Conservation (phyloP, 2,329 filamentous ascomycete species). For the Cercospora sesami region DNA sequence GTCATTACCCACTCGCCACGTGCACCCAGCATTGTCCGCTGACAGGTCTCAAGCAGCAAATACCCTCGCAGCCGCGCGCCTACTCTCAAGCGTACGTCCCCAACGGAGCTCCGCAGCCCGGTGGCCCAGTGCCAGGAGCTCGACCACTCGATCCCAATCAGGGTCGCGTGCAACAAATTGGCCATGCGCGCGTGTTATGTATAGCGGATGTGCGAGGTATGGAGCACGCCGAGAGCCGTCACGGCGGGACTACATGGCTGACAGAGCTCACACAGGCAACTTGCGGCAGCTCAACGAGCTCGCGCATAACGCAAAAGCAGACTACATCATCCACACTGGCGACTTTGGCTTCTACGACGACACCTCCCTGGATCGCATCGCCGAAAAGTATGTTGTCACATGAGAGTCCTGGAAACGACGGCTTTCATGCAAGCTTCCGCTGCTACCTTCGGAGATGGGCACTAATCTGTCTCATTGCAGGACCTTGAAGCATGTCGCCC, state of each 20-base stretch:
- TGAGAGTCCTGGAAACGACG: background rate
- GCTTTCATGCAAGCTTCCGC: background rate
- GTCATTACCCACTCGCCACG: background rate
- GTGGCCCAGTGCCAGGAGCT: slow-evolving; percentile 43
- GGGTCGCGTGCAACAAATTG: slow-evolving; percentile 53
- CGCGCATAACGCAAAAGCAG: slow-evolving; percentile 87
- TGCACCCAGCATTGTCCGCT: background rate
- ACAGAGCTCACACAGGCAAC: slow-evolving; percentile 66
- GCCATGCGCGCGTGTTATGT: slow-evolving; percentile 52
- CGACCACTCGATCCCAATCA: slow-evolving; percentile 54
- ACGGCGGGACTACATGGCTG: background rate
- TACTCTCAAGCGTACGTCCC: slow-evolving; percentile 52
- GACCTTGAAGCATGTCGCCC: slow-evolving; percentile 95
- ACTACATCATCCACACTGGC: slow-evolving; percentile 97
- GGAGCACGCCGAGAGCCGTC: slow-evolving; percentile 22
- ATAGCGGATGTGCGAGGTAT: slow-evolving; percentile 55
- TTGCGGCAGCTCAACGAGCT: slow-evolving; percentile 93
- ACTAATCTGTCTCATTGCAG: slow-evolving; percentile 48
- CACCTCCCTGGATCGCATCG: slow-evolving; percentile 91
- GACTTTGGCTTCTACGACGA: slow-evolving; percentile 99
- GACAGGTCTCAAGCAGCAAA: slow-evolving; percentile 43
- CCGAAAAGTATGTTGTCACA: slow-evolving; percentile 77
- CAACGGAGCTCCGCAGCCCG: slow-evolving; percentile 43
- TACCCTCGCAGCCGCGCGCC: slow-evolving; percentile 52
- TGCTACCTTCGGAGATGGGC: background rate